Evolutionary conservation across 1,284 basidiomycete species (phyloP).

Genomic region (Blastosporella zonata): DNA sequence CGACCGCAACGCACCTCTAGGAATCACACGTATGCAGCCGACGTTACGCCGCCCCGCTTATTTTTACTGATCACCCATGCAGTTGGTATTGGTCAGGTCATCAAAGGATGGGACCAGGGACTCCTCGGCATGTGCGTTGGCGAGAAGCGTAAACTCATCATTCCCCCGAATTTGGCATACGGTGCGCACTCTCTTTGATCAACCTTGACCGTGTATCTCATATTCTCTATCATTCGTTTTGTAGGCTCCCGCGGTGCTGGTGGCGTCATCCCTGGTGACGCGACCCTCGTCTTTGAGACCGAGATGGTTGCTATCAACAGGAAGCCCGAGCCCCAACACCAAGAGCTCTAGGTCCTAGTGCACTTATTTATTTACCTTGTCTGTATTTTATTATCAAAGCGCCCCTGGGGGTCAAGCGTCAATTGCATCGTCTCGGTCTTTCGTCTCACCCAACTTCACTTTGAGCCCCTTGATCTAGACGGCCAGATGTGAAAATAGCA

Average conservation of each 20-base stretch:
- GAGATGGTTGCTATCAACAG: conserved; percentile 11
- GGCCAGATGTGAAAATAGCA: no score
- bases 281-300: conserved; percentile 81
- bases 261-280: conserved; percentile 75
- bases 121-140: conserved; percentile 82
- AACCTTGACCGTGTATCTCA: neutral
- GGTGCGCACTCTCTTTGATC: conserved; percentile 48
- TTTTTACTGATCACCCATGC: neutral
- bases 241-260: conserved; percentile 75
- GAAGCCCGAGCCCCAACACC: no score
- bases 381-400: no score
- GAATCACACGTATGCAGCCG: conserved; percentile 56
- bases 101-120: conserved; percentile 80
- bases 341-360: no score
- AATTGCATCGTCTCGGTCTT: no score
- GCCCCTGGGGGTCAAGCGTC: no score
- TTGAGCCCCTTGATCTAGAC: no score
- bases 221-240: neutral
- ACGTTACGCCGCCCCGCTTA: neutral
- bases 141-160: conserved; percentile 91
- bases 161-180: conserved; percentile 77
- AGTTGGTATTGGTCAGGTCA: conserved; percentile 83
- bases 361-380: no score
- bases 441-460: no score
- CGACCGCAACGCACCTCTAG: conserved; percentile 67